Conservation (phyloP, 2,329 filamentous ascomycete species). For the Tricladium varicosporioides region DNA sequence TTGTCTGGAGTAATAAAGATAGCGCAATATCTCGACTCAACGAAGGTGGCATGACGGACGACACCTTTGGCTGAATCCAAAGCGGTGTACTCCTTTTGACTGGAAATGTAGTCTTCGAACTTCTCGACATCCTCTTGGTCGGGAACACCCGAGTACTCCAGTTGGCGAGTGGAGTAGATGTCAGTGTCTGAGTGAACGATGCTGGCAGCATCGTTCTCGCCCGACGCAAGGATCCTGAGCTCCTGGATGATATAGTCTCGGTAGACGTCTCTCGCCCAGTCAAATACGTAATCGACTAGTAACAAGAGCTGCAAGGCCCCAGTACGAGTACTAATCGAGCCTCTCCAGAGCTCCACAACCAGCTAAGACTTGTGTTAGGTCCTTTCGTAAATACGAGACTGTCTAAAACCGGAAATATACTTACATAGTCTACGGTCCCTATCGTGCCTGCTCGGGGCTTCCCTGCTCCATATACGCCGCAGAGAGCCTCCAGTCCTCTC, state of each 20-base stretch:
- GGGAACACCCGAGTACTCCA: neutral
- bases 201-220: neutral
- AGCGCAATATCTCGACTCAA: neutral
- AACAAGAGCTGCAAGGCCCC: neutral
- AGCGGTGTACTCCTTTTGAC: neutral
- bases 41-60: neutral
- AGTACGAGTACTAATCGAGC: neutral
- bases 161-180: neutral
- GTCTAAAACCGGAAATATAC: too few relatives aligned
- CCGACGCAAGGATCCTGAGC: neutral
- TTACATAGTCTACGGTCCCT: neutral
- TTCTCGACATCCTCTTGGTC: neutral
- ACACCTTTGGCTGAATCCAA: neutral
- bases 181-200: neutral
- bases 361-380: neutral
- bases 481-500: neutral
- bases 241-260: neutral
- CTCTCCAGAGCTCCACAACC: neutral
- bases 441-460: neutral
- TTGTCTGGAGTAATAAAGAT: neutral
- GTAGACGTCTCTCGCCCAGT: neutral
- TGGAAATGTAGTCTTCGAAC: neutral
- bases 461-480: neutral
- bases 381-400: neutral
- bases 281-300: neutral